A percentile compares a stretch with the other conserved stretches of the same genome.
Conservation (phyloP, 257 asterid genomes). For the Solanum chiquidenum region DNA sequence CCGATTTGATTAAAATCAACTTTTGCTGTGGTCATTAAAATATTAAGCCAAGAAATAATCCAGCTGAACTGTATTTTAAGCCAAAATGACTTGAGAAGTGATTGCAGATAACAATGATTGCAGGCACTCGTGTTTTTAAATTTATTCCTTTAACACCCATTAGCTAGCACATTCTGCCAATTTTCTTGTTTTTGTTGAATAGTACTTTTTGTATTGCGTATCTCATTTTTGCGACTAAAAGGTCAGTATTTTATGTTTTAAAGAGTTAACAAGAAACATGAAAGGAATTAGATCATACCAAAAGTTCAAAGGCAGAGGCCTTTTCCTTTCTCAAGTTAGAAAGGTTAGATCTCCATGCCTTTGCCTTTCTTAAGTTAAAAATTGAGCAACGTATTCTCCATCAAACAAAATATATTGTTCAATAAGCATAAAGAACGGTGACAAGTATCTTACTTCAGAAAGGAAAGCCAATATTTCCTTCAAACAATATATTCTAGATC, state of each 20-base stretch:
- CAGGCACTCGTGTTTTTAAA: not conserved
- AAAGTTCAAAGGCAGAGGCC: not conserved
- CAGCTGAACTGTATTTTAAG: not conserved
- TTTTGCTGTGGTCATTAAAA: not conserved
- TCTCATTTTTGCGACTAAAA: not conserved
- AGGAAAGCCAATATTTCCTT: not conserved
- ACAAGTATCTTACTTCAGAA: not conserved
- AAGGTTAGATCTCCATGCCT: not conserved
- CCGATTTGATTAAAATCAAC: not conserved
- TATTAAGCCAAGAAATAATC: not conserved
- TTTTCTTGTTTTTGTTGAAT: not conserved
- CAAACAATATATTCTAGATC: not conserved
- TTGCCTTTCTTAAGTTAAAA: not conserved
- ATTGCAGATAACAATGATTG: not conserved
- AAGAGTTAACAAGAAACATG: not conserved
- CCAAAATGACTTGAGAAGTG: not conserved
- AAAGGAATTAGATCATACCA: not conserved
- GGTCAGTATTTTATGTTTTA: not conserved
- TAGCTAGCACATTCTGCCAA: not conserved
- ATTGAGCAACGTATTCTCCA: not conserved
- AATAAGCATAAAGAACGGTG: not conserved
- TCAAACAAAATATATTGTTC: not conserved
- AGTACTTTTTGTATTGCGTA: not conserved
- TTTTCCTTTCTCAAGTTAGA: not conserved
- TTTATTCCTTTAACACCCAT: not conserved